Evolutionary conservation across 306 rosid species (phyloP), one percentile per base, ranked within the genome.

Genomic region (cucumber (Cucumis sativus)): DNA sequence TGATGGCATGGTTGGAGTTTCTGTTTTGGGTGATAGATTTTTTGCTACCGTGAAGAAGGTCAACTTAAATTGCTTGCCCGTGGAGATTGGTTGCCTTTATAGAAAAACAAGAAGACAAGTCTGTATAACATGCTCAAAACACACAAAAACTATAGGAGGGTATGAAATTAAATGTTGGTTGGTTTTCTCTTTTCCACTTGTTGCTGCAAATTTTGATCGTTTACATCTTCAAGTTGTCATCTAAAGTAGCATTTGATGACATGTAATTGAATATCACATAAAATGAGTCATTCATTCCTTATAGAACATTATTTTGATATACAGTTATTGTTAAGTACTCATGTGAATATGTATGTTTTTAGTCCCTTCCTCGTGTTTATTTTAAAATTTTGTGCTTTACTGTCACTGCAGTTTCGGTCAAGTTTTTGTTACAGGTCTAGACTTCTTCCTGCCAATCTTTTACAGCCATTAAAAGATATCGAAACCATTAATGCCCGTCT

Each of bases 61-160:
- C 17, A 47, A 13, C 54, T 47, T 47, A 47, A 12, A 47, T 47
- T 47, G 17, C 54, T 47, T 47, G 25, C 21, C 60, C 41, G 30
- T 57, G 52, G n/a, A 28, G 7, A 51, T 33, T 64, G 64, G 59
- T 71, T 72, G 54, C 64, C 37, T 21, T 75, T 75, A 10, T 69
- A 79, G 74, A 80, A 62, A 51, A 54, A 70, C 89, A 92, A 94
- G 84, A 94, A 90, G 82, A 87, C 90, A 85, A 94, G 98, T 84
- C 86, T 94, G 83, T 89, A 92, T 79, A 89, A 88, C 90, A 90
- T 89, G 96, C 89, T 94, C 52, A 92, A 87, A 88, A 94, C 98
- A 77, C n/a, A 94, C 98, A 77, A 94, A 94, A 90, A 92, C 98
- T n/a, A 74, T 89, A 76, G 98, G 98, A 83, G 98, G 98, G 98